These are phyloP conservation scores for Euclidium syriacum DNA, from an alignment of 345 rosid genomes.

Conservation along the genomic window DNA sequence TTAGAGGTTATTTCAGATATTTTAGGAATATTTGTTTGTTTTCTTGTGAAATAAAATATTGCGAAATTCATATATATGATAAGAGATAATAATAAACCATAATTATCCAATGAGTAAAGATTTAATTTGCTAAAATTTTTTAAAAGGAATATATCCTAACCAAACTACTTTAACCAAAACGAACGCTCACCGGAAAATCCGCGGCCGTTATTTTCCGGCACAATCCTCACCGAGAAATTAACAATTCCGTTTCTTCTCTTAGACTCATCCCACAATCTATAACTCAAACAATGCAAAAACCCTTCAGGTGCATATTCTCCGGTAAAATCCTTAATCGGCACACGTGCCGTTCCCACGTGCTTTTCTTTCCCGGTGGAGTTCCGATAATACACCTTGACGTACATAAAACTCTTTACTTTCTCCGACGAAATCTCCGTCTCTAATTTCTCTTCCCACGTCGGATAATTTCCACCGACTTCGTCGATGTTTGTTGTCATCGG, in stretches of 20 bases:
- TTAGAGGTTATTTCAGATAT: too few species aligned
- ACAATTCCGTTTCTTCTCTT: constrained; percentile 10
- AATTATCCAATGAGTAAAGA: too few species aligned
- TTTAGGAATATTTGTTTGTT: too few species aligned
- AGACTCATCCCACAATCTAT: constrained; percentile 11
- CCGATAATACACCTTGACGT: neutral
- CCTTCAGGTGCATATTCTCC: constrained; percentile 28
- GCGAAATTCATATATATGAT: too few species aligned
- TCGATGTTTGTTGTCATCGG: neutral
- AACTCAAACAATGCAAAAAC: constrained; percentile 21
- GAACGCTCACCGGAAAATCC: neutral
- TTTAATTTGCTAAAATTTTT: too few species aligned
- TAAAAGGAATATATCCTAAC: too few species aligned
- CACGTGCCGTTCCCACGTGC: constrained; percentile 25
- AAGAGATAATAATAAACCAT: too few species aligned
- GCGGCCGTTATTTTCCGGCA: neutral
- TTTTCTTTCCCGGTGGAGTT: neutral
- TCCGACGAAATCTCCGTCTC: constrained; percentile 5
- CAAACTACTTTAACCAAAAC: constrained; percentile 11
- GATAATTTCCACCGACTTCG: neutral
- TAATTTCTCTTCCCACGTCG: constrained; percentile 14
- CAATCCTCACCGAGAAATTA: constrained; percentile 17
- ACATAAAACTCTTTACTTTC: constrained; percentile 2
- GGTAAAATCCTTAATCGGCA: constrained; percentile 18
- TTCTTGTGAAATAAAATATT: too few species aligned